Percentiles rank a stretch among this genome's conserved stretches.
These are phyloP conservation scores for Chytriomyces sp. DNA, from an alignment of 192 early-diverging fungal genomes.

Conservation along the genomic window DNA sequence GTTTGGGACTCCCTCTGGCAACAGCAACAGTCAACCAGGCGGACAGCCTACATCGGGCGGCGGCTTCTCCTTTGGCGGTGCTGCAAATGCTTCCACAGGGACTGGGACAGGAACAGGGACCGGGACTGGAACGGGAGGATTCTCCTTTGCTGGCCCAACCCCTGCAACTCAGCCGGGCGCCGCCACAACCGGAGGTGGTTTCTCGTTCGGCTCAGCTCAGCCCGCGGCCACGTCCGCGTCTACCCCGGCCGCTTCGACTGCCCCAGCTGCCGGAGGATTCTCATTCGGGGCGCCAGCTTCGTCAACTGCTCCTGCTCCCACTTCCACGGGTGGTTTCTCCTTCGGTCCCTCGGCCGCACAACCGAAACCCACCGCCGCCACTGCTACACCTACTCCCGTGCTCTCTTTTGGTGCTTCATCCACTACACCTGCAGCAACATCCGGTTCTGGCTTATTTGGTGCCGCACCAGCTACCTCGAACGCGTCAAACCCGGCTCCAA, in stretches of 20 bases:
- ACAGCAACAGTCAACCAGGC: too few species aligned
- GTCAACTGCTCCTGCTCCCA: background rate
- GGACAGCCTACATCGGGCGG: background rate
- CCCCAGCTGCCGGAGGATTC: slow-evolving; percentile 10
- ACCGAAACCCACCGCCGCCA: slow-evolving; percentile 26
- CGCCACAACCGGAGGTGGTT: background rate
- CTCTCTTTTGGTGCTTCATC: slow-evolving; percentile 15
- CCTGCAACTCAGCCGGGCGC: background rate
- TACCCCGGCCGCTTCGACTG: too few species aligned
- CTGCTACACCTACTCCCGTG: background rate
- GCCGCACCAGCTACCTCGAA: slow-evolving; percentile 7
- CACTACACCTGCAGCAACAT: slow-evolving; percentile 8
- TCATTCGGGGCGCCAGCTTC: slow-evolving; percentile 26
- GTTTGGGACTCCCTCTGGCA: slow-evolving; percentile 22
- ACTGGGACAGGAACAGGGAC: background rate
- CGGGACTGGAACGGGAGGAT: too few species aligned
- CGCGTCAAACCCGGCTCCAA: too few species aligned
- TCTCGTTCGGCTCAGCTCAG: background rate
- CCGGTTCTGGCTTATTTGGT: slow-evolving; percentile 25
- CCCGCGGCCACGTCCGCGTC: background rate
- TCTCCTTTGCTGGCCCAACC: background rate
- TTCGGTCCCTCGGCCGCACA: slow-evolving; percentile 20
- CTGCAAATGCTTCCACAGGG: background rate
- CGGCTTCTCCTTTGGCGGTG: slow-evolving; percentile 16
- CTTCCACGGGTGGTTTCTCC: slow-evolving; percentile 3